These are phyloP conservation scores for Fraxinus nigra DNA, from an alignment of 305 asterid genomes.

Conservation along the genomic window DNA sequence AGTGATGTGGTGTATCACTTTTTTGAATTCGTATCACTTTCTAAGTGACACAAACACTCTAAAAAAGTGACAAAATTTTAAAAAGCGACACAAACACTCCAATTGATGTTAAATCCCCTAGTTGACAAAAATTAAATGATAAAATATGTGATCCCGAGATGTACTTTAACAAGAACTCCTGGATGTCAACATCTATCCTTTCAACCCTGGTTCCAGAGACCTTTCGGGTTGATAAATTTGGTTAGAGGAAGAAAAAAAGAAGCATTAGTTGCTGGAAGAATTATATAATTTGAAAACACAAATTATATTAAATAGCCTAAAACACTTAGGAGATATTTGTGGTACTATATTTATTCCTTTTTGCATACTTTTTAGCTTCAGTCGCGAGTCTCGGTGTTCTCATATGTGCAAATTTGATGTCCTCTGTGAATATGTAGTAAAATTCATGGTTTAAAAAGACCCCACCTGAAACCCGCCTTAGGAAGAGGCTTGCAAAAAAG, in stretches of 20 bases:
- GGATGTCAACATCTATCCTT: too few relatives aligned
- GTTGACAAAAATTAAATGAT: not conserved
- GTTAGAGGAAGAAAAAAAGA: not conserved
- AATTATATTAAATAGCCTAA: not conserved
- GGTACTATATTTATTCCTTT: not conserved
- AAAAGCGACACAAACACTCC: too few relatives aligned
- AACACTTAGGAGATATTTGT: not conserved
- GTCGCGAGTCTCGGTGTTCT: not conserved
- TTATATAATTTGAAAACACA: too few relatives aligned
- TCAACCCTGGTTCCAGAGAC: not conserved
- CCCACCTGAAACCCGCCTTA: too few relatives aligned
- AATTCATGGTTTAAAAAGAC: not conserved
- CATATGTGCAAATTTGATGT: not conserved
- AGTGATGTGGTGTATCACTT: too few relatives aligned
- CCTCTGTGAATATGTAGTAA: not conserved
- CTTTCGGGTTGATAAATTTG: not conserved
- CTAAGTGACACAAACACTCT: too few relatives aligned
- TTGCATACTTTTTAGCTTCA: not conserved
- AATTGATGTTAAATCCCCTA: not conserved
- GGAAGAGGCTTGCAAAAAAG: too few relatives aligned
- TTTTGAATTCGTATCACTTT: too few relatives aligned
- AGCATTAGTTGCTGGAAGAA: not conserved
- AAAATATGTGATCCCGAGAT: not conserved
- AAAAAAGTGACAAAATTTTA: too few relatives aligned
- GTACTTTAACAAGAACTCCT: not conserved